phyloP scores from a whole-genome alignment of 345 rosid genomes.

The Ailanthus altissimus region DNA sequence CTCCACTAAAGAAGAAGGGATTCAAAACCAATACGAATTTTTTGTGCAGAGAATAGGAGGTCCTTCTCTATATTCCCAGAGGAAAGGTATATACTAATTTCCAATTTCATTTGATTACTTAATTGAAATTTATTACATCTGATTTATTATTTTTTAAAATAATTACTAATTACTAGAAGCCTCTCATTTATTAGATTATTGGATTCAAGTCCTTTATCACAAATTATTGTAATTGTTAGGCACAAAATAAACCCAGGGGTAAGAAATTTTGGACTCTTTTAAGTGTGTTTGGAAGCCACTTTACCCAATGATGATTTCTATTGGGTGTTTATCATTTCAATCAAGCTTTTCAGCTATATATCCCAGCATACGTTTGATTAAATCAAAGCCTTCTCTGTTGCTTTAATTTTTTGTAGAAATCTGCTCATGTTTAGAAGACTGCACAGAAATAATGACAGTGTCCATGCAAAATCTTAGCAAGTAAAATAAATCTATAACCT shows the following conservation, averaged over 20 bases:
- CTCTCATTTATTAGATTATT: neutral
- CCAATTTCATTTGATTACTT: neutral
- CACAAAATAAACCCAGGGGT: neutral
- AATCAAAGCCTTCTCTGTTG: neutral
- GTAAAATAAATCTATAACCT: neutral
- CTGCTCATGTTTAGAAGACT: neutral
- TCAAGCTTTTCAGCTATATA: neutral
- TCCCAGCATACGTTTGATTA: neutral
- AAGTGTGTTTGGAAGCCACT: neutral
- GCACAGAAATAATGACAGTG: neutral
- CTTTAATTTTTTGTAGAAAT: neutral
- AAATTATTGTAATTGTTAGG: too few species aligned
- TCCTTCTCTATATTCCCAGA: constrained; percentile 77
- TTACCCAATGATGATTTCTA: neutral
- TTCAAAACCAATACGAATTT: constrained; percentile 89
- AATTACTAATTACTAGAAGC: neutral
- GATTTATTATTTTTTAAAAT: too few species aligned
- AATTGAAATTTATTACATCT: too few species aligned
- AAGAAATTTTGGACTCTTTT: neutral
- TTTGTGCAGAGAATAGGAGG: constrained; percentile 97
- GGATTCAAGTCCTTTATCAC: neutral
- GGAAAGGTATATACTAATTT: constrained; percentile 53
- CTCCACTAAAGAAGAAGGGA: constrained; percentile 84
- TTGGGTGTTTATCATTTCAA: neutral
- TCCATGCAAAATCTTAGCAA: neutral